A percentile compares a stretch with the other conserved stretches of the same genome.
Conservation (phyloP, 345 rosid genomes). For the Gossypium australe region DNA sequence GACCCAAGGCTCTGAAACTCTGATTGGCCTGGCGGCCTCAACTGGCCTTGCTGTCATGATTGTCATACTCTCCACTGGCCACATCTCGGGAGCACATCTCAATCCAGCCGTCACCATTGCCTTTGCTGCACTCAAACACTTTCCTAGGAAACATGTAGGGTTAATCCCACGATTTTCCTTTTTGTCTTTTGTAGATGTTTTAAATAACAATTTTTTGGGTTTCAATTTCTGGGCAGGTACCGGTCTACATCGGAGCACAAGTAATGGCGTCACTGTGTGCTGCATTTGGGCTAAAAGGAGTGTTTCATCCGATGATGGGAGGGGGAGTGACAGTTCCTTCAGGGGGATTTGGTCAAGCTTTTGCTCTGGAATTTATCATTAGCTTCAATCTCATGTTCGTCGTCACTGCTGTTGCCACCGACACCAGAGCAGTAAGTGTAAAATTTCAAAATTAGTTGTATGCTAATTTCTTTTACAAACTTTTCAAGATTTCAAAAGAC, state of each 20-base stretch:
- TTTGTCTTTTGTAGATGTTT: background rate
- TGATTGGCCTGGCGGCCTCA: conserved; percentile 64
- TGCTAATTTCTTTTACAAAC: no score
- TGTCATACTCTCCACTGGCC: conserved; percentile 72
- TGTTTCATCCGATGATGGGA: conserved; percentile 61
- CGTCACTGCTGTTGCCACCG: conserved; percentile 89
- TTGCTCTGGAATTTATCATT: conserved; percentile 78
- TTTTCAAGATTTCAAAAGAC: background rate
- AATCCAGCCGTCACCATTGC: conserved; percentile 73
- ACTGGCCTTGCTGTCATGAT: conserved; percentile 76
- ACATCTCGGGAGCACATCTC: conserved; percentile 91
- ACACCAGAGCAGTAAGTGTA: conserved; percentile 75
- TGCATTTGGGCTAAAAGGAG: conserved; percentile 58
- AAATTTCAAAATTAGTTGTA: no score
- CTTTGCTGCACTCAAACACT: conserved; percentile 72
- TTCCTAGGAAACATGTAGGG: conserved; percentile 70
- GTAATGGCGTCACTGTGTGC: conserved; percentile 65
- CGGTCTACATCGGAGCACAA: conserved; percentile 68
- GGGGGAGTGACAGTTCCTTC: conserved; percentile 87
- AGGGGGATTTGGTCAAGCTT: conserved; percentile 54
- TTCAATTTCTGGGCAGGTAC: conserved; percentile 33
- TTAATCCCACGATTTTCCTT: background rate
- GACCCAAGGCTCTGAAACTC: conserved; percentile 66
- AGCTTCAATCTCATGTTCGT: conserved; percentile 91
- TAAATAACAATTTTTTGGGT: background rate